Base-by-base conservation (phyloP, 169 alveolate genomes). In the Plasmodium yoelii region DNA sequence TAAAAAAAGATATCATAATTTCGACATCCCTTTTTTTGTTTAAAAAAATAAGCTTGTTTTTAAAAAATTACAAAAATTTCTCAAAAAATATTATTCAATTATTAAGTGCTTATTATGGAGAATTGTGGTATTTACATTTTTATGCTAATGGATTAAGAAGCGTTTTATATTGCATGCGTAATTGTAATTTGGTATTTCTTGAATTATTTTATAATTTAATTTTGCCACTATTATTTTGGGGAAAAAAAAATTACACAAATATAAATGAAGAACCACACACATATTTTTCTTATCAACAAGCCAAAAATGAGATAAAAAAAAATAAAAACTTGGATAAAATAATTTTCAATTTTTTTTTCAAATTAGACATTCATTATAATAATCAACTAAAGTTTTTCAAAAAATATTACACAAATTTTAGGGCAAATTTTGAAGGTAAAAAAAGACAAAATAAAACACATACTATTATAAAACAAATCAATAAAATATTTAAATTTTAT, bases 151-250 rank as follows among this genome's bases (percentile, higher is more conserved):
- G 57, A 13, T 59, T 82, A 8, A 65, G 72, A 46, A 82, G 68
- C 47, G 61, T 67, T 18, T 13, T 82, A 24, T 82, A 82, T 28
- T 82, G 84, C 49, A 24, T 61, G 13, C 68, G 90, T 28, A 82
- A 82, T 51, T 67, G 61, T 22, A 82, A 67, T 53, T 67, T 53
- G n/a, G 67, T 67, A 28, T 65, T 67, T 60, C 51, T 55, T 26
- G 84, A 82, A 39, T 18, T 82, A 19, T 68, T 82, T 70, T 82
- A 59, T 47, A 82, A 55, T 47, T 59, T 82, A 39, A 28, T 82
- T 59, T 5, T 67, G 4, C 90, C 90, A 22, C 49, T 82, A n/a
- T 71, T 42, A 12, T 53, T 82, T 55, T 19, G 34, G 28, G 47
- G 18, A 26, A 82, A 42, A 12, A 13, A 24, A 55, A 26, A 24